A percentile compares a stretch with the other conserved stretches of the same genome.
Evolutionary conservation across 2,329 filamentous ascomycete genomes (phyloP).

Genomic region (Tolypocladium nubicola): DNA sequence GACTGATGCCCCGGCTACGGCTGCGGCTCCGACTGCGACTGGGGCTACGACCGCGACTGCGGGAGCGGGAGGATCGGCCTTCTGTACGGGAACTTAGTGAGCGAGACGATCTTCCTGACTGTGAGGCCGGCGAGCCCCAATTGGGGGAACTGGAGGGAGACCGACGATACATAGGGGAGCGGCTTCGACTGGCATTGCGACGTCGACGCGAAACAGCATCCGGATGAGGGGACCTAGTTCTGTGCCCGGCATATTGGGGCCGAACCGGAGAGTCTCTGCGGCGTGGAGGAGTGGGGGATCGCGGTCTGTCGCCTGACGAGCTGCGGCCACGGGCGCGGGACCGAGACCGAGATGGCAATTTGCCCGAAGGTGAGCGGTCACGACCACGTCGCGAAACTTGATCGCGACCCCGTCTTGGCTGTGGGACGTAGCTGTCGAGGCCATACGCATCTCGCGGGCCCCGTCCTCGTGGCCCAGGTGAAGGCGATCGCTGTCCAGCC

Average conservation of each 20-base stretch:
- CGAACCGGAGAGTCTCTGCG: constrained; percentile 22
- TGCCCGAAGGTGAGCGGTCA: constrained; percentile 23
- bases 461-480: constrained; percentile 33
- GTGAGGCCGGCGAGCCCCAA: constrained; percentile 32
- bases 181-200: constrained; percentile 11
- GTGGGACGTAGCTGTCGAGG: constrained; percentile 44
- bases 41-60: constrained; percentile 21
- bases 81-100: constrained; percentile 36
- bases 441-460: constrained; percentile 32
- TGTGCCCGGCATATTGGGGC: constrained; percentile 22
- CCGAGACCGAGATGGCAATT: constrained; percentile 11
- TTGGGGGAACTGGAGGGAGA: constrained; percentile 26
- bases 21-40: constrained; percentile 8
- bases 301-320: constrained; percentile 17
- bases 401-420: constrained; percentile 31
- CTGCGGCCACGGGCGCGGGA: constrained; percentile 23
- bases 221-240: constrained; percentile 26
- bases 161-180: constrained; percentile 9
- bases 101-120: constrained; percentile 39
- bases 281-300: constrained; percentile 21
- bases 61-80: constrained; percentile 30
- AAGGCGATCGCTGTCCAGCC: constrained; percentile 33
- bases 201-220: constrained; percentile 15
- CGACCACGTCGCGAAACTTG: constrained; percentile 16
- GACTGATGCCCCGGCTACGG: neutral